Conservation (phyloP, 225 moss, liverwort and hornwort species). For the Polytrichum formosum region DNA sequence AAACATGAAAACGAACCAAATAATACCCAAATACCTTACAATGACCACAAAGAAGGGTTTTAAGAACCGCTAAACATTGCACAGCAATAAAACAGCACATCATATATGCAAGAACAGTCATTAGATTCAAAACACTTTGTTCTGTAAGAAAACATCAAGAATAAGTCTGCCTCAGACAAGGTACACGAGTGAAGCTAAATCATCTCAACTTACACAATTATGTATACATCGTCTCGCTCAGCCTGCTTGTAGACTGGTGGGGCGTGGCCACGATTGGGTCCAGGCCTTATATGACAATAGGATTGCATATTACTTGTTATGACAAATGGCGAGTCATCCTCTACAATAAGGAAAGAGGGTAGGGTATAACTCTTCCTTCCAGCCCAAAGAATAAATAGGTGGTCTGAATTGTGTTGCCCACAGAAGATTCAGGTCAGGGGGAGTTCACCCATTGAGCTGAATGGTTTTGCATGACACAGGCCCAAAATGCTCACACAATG, state of each 20-base stretch:
- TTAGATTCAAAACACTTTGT: no score
- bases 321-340: constrained; percentile 27
- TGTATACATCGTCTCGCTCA: constrained; percentile 44
- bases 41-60: no score
- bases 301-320: constrained; percentile 23
- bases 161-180: no score
- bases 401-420: constrained; percentile 9
- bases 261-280: constrained; percentile 22
- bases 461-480: neutral
- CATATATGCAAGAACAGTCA: no score
- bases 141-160: no score
- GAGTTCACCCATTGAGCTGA: constrained; percentile 13
- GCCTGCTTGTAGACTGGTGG: constrained; percentile 44
- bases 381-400: constrained; percentile 30
- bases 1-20: no score
- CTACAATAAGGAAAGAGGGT: constrained; percentile 28
- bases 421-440: constrained; percentile 16
- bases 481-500: constrained; percentile 1
- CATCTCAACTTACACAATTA: constrained; percentile 33
- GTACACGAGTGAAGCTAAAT: no score
- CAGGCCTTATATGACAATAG: constrained; percentile 22
- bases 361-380: constrained; percentile 22
- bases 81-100: no score
- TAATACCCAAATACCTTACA: no score
- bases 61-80: no score